phyloP scores from a whole-genome alignment of 441 rosid genomes.

The Erysimum pusillum region DNA sequence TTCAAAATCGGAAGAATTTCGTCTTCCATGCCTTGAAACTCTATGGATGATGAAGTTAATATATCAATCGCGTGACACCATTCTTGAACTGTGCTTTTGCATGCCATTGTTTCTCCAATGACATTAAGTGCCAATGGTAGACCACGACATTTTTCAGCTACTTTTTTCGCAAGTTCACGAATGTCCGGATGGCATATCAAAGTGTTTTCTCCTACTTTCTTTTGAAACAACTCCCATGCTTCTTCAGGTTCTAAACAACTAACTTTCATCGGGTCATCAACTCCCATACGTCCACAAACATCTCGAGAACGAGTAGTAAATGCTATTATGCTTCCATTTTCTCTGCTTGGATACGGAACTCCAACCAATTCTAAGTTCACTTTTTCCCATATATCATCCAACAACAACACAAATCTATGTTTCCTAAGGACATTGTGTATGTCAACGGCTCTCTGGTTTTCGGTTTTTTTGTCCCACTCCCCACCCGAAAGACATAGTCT shows the following conservation, averaged over 20 bases:
- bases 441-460: not conserved
- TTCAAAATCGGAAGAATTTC: slow-evolving; percentile 26
- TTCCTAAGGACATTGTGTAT: slow-evolving; percentile 6
- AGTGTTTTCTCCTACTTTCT: slow-evolving; percentile 23
- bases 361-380: slow-evolving; percentile 1
- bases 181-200: slow-evolving; percentile 1
- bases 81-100: slow-evolving; percentile 20
- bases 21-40: not conserved
- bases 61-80: not conserved
- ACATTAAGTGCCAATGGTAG: slow-evolving; percentile 41
- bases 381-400: slow-evolving; percentile 45
- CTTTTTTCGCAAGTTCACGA: not conserved
- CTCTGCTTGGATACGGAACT: slow-evolving; percentile 30
- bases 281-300: slow-evolving; percentile 29
- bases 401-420: slow-evolving; percentile 38
- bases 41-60: slow-evolving; percentile 7
- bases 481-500: not conserved
- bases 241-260: slow-evolving; percentile 14
- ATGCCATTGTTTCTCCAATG: slow-evolving; percentile 33
- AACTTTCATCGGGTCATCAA: slow-evolving; percentile 26
- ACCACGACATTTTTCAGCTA: slow-evolving; percentile 9
- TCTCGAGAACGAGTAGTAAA: slow-evolving; percentile 27
- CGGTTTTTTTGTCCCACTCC: not conserved
- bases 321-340: slow-evolving; percentile 19
- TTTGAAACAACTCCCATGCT: slow-evolving; percentile 36